These are phyloP conservation scores for Macroventuria anomochaeta DNA, from an alignment of 2,329 filamentous ascomycete genomes.

Conservation along the genomic window DNA sequence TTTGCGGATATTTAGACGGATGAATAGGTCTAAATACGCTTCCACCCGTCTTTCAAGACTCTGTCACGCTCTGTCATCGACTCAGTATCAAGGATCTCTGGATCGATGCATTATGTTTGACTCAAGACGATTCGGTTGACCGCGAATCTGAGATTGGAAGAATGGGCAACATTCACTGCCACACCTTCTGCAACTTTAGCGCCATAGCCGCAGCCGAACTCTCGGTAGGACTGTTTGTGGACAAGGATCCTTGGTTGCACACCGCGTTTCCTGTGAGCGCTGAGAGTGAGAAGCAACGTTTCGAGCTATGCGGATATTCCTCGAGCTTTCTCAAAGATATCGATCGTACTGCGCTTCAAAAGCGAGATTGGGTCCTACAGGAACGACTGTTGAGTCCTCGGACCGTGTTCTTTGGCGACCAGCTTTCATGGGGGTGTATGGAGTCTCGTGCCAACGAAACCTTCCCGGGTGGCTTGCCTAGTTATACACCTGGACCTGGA, in stretches of 20 bases:
- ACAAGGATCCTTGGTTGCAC: background rate
- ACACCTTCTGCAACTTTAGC: background rate
- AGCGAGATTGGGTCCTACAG: background rate
- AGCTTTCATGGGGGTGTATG: background rate
- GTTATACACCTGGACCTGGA: background rate
- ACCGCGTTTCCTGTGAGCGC: background rate
- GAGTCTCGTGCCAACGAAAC: background rate
- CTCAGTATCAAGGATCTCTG: background rate
- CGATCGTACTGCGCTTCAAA: background rate
- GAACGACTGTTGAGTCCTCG: background rate
- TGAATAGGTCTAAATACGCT: background rate
- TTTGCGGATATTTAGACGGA: background rate
- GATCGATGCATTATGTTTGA: background rate
- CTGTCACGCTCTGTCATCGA: background rate
- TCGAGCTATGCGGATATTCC: background rate
- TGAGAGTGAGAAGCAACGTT: background rate
- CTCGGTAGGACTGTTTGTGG: background rate
- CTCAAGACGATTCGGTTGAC: background rate
- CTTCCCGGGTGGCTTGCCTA: background rate
- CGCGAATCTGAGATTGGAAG: background rate
- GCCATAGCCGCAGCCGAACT: background rate
- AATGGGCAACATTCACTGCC: background rate
- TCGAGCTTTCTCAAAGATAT: background rate
- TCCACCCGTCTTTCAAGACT: background rate
- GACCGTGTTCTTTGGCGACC: conserved; percentile 1